Conservation (phyloP, 148 eudicot genomes). For the Tetragonia tetragonoides region DNA sequence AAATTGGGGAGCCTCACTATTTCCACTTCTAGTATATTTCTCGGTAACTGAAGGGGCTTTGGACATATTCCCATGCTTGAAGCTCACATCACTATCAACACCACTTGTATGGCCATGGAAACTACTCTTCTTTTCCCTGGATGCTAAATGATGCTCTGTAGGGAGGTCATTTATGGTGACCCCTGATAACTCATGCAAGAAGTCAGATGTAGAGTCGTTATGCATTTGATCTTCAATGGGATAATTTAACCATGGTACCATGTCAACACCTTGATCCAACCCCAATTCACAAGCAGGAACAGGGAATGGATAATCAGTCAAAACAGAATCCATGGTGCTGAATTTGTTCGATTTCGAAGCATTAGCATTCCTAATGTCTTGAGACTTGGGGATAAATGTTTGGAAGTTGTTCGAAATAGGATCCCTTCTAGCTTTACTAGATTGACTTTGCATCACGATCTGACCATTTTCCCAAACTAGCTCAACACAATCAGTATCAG, state of each 20-base stretch:
- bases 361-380: constrained; percentile 36
- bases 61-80: constrained; percentile 29
- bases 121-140: constrained; percentile 37
- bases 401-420: constrained; percentile 38
- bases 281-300: constrained; percentile 52
- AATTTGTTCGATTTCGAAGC: constrained; percentile 40
- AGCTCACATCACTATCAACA: constrained; percentile 18
- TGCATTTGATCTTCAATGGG: constrained; percentile 47
- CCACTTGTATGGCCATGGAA: constrained; percentile 24
- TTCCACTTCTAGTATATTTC: constrained; percentile 28
- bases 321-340: constrained; percentile 36
- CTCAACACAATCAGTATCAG: constrained; percentile 53
- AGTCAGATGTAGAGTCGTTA: constrained; percentile 53
- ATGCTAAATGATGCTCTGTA: constrained; percentile 32
- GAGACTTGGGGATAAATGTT: constrained; percentile 31
- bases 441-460: constrained; percentile 69
- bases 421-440: constrained; percentile 29
- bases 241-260: constrained; percentile 70
- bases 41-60: constrained; percentile 36
- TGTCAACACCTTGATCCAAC: constrained; percentile 55
- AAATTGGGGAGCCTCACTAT: constrained; percentile 38
- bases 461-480: constrained; percentile 85
- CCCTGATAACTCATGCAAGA: constrained; percentile 68
- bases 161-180: constrained; percentile 50
- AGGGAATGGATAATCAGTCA: constrained; percentile 40